A percentile compares a stretch with the other conserved stretches of the same genome.
Evolutionary conservation across 1,284 basidiomycete species (phyloP).

Genomic region (Cutaneotrichosporon sp.): DNA sequence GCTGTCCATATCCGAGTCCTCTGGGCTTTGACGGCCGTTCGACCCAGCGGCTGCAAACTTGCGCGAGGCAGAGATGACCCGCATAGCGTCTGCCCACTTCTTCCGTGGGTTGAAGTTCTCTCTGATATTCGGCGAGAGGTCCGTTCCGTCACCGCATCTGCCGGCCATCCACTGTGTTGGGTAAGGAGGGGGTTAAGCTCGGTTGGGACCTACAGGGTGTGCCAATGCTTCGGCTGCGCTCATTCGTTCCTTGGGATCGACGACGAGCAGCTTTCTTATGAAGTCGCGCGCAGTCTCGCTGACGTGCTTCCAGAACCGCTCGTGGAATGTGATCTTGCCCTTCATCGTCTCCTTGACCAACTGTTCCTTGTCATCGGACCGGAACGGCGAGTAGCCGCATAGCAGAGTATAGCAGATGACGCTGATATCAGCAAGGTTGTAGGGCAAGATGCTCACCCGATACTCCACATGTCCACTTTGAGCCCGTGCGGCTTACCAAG

Average conservation of each 20-base stretch:
- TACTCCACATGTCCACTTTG: conserved; percentile 89
- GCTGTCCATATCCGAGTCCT: not conserved
- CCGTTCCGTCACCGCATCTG: conserved; percentile 56
- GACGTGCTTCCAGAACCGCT: conserved; percentile 89
- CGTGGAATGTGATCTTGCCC: conserved; percentile 83
- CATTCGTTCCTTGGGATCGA: conserved; percentile 66
- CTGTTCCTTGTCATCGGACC: conserved; percentile 70
- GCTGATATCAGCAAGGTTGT: conserved; percentile 48
- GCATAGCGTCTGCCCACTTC: conserved; percentile 34
- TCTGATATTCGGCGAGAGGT: conserved; percentile 64
- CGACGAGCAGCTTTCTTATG: conserved; percentile 66
- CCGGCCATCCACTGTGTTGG: conserved; percentile 34
- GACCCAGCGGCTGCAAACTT: conserved; percentile 6
- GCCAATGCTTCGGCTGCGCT: conserved; percentile 69
- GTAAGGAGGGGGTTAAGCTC: not conserved
- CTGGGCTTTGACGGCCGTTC: not conserved
- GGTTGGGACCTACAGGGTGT: conserved; percentile 52
- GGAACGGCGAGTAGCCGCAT: conserved; percentile 90
- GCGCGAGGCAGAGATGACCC: conserved; percentile 16
- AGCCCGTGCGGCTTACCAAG: conserved; percentile 78
- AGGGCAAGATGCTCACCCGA: conserved; percentile 60
- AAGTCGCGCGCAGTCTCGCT: conserved; percentile 53
- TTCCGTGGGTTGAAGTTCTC: conserved; percentile 54
- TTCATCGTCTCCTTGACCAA: conserved; percentile 75
- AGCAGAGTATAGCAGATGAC: conserved; percentile 90